Evolutionary conservation across 371 early-diverging fungal species (phyloP).

Genomic region (Mucor irregularis): DNA sequence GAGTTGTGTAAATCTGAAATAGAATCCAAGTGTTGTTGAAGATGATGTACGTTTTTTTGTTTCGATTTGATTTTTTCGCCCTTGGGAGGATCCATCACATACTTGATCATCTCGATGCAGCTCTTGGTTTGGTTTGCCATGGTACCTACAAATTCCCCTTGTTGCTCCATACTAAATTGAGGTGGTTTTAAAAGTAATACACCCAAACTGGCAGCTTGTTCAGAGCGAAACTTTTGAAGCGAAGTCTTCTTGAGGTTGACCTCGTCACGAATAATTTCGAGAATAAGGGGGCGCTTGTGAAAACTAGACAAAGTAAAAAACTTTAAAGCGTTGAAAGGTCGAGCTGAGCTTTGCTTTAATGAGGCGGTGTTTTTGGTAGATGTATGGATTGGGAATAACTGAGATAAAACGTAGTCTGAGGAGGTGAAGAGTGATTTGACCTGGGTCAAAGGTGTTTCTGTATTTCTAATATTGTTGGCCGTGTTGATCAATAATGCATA

Average conservation of each 20-base stretch:
- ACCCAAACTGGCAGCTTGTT: conserved; percentile 69
- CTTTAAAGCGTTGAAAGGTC: conserved; percentile 3
- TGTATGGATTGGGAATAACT: conserved; percentile 37
- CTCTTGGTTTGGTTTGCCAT: conserved; percentile 8
- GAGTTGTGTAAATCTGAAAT: neutral
- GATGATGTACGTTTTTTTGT: conserved; percentile 12
- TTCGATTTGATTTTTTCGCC: neutral
- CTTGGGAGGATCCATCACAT: conserved; percentile 1
- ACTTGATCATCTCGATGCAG: conserved; percentile 16
- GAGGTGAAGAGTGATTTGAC: conserved; percentile 26
- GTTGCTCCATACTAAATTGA: conserved; percentile 9
- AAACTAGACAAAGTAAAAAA: conserved; percentile 13
- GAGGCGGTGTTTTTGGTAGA: neutral
- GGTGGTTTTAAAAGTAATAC: conserved; percentile 43
- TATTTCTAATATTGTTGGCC: conserved; percentile 5
- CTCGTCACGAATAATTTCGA: conserved; percentile 63
- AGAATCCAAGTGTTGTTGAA: conserved; percentile 14
- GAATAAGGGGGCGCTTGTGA: conserved; percentile 39
- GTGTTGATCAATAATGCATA: conserved; percentile 32
- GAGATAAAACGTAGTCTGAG: conserved; percentile 26
- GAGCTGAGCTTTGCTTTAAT: neutral
- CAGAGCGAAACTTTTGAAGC: conserved; percentile 52
- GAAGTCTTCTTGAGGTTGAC: conserved; percentile 55
- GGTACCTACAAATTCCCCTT: neutral
- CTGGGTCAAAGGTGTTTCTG: neutral